These are phyloP conservation scores for Baorangia bicolor DNA, from an alignment of 768 basidiomycete species.

Conservation along the genomic window DNA sequence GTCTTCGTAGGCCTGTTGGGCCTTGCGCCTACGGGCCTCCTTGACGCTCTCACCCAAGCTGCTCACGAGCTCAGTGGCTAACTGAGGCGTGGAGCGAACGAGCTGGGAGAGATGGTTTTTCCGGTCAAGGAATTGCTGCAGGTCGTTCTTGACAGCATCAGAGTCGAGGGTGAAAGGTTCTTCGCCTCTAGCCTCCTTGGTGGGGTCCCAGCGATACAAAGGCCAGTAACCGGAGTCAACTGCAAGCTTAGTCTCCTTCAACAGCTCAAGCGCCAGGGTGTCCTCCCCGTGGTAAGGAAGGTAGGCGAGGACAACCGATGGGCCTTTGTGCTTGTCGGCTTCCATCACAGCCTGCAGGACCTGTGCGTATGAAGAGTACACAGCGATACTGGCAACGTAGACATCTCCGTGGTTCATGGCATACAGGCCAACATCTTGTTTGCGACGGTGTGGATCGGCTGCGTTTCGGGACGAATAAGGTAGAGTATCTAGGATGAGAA, in stretches of 20 bases:
- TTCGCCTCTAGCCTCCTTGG: conserved; percentile 67
- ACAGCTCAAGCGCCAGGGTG: conserved; percentile 78
- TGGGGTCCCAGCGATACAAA: conserved; percentile 95
- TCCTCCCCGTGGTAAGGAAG: conserved; percentile 84
- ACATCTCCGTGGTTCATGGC: conserved; percentile 98
- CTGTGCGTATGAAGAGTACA: conserved; percentile 94
- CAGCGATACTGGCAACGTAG: conserved; percentile 92
- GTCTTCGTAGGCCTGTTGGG: conserved; percentile 79
- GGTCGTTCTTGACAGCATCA: conserved; percentile 89
- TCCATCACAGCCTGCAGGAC: conserved; percentile 89
- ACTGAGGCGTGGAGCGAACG: conserved; percentile 71
- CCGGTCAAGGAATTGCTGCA: conserved; percentile 90
- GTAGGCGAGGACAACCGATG: conserved; percentile 91
- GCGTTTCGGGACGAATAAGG: conserved; percentile 81
- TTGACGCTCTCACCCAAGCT: conserved; percentile 83
- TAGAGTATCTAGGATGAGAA: conserved; percentile 90
- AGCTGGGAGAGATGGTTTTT: conserved; percentile 97
- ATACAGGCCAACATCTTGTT: conserved; percentile 96
- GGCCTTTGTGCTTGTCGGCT: conserved; percentile 87
- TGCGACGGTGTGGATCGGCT: conserved; percentile 71
- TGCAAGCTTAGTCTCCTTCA: conserved; percentile 96
- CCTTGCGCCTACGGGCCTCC: conserved; percentile 78
- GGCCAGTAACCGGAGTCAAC: conserved; percentile 98
- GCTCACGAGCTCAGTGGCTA: conserved; percentile 80
- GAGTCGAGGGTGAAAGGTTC: conserved; percentile 94